phyloP scores from a whole-genome alignment of 345 rosid species.

The Ceriops zippeliana region DNA sequence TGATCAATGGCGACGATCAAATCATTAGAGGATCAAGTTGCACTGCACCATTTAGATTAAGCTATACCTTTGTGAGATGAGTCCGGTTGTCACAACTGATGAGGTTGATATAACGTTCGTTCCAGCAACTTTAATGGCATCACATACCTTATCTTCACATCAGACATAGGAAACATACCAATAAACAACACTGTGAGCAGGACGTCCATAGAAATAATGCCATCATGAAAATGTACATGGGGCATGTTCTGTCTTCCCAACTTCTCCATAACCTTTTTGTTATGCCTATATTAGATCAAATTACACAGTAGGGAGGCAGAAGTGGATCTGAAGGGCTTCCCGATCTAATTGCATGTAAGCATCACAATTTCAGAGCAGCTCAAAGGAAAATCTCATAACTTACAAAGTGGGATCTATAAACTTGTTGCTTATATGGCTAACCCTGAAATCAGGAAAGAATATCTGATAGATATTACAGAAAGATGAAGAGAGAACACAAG shows the following conservation, averaged over 20 bases:
- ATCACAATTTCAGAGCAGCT: too few species aligned
- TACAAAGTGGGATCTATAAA: too few species aligned
- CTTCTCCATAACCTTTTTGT: neutral
- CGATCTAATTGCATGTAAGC: too few species aligned
- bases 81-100: conserved; percentile 76
- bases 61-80: conserved; percentile 67
- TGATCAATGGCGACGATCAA: neutral
- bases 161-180: neutral
- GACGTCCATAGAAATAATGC: neutral
- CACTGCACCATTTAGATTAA: neutral
- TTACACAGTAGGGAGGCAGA: too few species aligned
- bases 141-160: conserved; percentile 55
- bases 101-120: conserved; percentile 87
- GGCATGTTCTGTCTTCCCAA: neutral
- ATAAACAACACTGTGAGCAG: neutral
- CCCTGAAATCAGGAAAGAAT: too few species aligned
- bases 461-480: neutral
- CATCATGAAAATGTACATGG: neutral
- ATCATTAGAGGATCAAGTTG: neutral
- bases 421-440: too few species aligned
- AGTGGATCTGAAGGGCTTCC: too few species aligned
- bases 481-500: neutral
- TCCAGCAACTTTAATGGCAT: conserved; percentile 93
- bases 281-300: too few species aligned
- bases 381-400: too few species aligned